These are phyloP conservation scores for Tricholoma matsutake DNA, from an alignment of 768 basidiomycete genomes.

Conservation along the genomic window DNA sequence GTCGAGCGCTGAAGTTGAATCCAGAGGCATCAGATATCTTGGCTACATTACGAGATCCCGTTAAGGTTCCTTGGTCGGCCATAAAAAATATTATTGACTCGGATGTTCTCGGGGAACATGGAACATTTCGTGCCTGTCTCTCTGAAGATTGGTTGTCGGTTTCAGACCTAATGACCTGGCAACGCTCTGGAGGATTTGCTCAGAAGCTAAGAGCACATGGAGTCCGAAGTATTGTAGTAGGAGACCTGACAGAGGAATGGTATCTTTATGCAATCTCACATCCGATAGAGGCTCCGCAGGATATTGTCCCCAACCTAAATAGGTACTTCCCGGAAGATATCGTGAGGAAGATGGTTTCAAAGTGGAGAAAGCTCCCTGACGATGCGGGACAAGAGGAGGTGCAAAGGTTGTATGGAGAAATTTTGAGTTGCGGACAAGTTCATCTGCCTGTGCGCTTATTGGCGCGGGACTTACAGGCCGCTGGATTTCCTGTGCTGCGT, in stretches of 20 bases:
- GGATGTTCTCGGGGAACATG: conserved; percentile 49
- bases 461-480: conserved; percentile 51
- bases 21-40: conserved; percentile 49
- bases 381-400: conserved; percentile 42
- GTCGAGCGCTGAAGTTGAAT: conserved; percentile 52
- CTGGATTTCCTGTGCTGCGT: conserved; percentile 60
- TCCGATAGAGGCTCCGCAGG: conserved; percentile 48
- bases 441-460: conserved; percentile 65
- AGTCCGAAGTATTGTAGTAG: no score
- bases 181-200: conserved; percentile 59
- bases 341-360: conserved; percentile 40
- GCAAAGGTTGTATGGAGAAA: conserved; percentile 50
- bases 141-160: conserved; percentile 56
- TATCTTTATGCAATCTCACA: conserved; percentile 73
- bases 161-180: conserved; percentile 64
- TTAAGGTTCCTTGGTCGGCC: conserved; percentile 41
- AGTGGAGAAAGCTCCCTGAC: conserved; percentile 40
- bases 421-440: conserved; percentile 61
- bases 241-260: conserved; percentile 75
- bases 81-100: conserved; percentile 57
- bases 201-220: conserved; percentile 46
- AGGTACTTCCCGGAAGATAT: conserved; percentile 57
- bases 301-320: conserved; percentile 55
- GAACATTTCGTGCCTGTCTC: conserved; percentile 68
- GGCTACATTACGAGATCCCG: conserved; percentile 46